Percentiles rank a stretch among this genome's conserved stretches.
Evolutionary conservation across 306 rosid species (phyloP).

Genomic region (Pterocarpus santalinus): DNA sequence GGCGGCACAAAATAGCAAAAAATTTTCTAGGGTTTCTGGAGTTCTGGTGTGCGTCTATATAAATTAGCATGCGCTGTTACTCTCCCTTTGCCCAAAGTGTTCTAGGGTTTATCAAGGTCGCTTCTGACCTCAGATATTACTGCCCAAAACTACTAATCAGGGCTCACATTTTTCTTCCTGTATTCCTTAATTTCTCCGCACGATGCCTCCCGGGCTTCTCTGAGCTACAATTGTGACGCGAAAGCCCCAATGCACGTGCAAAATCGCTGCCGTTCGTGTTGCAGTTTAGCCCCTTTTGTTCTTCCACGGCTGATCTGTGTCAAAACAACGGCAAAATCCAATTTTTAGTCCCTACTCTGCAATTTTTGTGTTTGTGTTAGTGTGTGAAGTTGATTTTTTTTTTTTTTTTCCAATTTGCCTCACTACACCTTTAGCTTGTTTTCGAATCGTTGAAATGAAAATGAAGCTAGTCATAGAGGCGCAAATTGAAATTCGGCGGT

Average conservation of each 20-base stretch:
- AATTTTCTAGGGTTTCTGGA: constrained; percentile 22
- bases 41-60: constrained; percentile 15
- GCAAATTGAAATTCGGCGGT: constrained; percentile 57
- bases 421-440: constrained; percentile 92
- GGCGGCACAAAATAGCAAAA: neutral
- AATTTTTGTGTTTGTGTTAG: neutral
- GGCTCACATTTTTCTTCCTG: too few relatives aligned
- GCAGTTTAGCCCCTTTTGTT: constrained; percentile 38
- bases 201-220: constrained; percentile 57
- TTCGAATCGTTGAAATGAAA: constrained; percentile 49
- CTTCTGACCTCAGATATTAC: neutral
- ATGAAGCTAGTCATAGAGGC: constrained; percentile 84
- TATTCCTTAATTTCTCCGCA: neutral
- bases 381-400: neutral
- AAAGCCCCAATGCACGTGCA: constrained; percentile 53
- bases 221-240: constrained; percentile 25
- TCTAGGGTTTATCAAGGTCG: neutral
- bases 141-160: neutral
- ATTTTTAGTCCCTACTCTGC: neutral
- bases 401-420: constrained; percentile 54
- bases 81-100: fast-evolving
- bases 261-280: constrained; percentile 54
- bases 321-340: constrained; percentile 45
- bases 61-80: neutral
- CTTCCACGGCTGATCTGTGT: constrained; percentile 47